Base-by-base conservation (phyloP, 768 basidiomycete species). In the Collybia mongolica region DNA sequence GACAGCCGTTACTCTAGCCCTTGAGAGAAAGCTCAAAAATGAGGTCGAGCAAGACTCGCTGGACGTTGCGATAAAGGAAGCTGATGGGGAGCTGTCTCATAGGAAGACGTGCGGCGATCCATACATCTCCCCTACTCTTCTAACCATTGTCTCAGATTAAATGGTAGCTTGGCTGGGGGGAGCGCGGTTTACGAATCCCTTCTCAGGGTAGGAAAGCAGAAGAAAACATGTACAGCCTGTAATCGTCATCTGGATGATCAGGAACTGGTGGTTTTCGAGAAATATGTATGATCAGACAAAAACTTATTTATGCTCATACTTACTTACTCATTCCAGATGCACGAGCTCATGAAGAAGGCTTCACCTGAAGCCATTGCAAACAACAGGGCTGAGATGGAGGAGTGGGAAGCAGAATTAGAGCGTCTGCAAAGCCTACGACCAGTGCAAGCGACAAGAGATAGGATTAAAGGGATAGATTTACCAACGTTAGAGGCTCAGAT, bases 161-260 rank as follows among this genome's bases (percentile, higher is more conserved):
- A 63, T 39, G 67, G 65, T 9, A 61, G 50, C 32, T 53, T 62
- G 23, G 56, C 61, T 24, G 71, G 69, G 11, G 65, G 66, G 2
- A 68, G 65, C 32, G 46, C 65, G 19, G 72, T 78, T 29, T 95
- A 81, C 49, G 72, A 83, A 49, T 63, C 64, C 1, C 57, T 90
- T 24, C 72, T 92, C 36, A 67, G 71, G 14, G 64, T 67, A 1
- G 90, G 88, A 28, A 80, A 80, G 61, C 70, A 74, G 44, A 80
- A 85, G 54, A 84, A 87, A 60, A 65, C 74, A 0, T 99, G 96
- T 60, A 72, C 80, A 9, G 84, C 83, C 6, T 98, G 96, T 62
- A 82, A 84, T 57, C 81, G 94, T 1, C 73, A 72, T 35, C 68
- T 98, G 61, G 70, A 78, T 18, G 76, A 78, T 44, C 60, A 65